Conservation (phyloP, 306 rosid species). For the Carpinus viminea region DNA sequence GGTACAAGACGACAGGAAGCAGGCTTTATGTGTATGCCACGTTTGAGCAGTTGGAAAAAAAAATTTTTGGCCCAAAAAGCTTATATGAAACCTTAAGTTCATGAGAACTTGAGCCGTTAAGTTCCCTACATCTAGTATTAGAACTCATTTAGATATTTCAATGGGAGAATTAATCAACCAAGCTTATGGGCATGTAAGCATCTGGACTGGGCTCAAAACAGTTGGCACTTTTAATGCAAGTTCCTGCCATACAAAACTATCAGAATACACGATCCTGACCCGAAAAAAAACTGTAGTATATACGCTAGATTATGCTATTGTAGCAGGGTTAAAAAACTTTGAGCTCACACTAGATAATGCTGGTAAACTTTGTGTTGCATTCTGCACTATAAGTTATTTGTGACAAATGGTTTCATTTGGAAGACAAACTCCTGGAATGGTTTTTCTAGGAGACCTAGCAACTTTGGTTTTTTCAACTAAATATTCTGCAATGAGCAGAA, state of each 20-base stretch:
- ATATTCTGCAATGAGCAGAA: background rate
- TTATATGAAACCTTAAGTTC: background rate
- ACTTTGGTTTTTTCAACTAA: background rate
- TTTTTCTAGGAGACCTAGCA: background rate
- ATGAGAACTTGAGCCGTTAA: background rate
- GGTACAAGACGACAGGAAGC: background rate
- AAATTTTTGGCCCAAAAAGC: background rate
- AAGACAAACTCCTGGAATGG: background rate
- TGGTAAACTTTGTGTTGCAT: background rate
- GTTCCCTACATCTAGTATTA: background rate
- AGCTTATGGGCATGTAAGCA: background rate
- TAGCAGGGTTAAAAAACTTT: background rate
- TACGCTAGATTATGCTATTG: background rate
- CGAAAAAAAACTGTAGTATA: background rate
- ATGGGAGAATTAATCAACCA: background rate
- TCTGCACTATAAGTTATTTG: background rate
- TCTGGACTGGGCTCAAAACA: background rate
- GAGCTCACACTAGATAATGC: background rate
- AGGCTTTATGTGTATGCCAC: background rate
- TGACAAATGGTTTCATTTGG: background rate
- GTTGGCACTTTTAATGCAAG: background rate
- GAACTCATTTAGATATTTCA: background rate
- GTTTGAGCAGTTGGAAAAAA: background rate
- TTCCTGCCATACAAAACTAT: background rate
- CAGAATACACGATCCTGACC: background rate